phyloP scores from a whole-genome alignment of 2,329 filamentous ascomycete genomes.

The Hypoxylon sp. region DNA sequence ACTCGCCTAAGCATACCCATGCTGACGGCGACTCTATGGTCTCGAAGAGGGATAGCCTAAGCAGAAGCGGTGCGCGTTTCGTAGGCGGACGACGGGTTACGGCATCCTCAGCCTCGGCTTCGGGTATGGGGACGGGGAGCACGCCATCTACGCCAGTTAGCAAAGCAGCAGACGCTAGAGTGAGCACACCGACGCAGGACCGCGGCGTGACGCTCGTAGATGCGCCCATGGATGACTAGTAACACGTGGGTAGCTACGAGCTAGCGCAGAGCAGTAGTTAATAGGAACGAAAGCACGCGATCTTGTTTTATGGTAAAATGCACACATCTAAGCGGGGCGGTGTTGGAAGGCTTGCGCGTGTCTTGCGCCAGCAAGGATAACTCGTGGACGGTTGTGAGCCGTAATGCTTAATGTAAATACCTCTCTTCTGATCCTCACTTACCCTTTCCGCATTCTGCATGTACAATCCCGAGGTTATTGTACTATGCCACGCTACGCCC shows the following conservation, averaged over 20 bases:
- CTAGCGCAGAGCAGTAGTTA: neutral
- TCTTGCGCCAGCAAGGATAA: neutral
- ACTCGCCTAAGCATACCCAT: slow-evolving; percentile 51
- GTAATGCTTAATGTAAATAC: slow-evolving; percentile 40
- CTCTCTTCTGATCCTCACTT: neutral
- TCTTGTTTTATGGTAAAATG: neutral
- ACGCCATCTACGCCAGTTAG: slow-evolving; percentile 52
- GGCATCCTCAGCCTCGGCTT: slow-evolving; percentile 52
- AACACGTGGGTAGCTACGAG: slow-evolving; percentile 30
- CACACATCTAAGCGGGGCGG: neutral
- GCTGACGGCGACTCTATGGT: slow-evolving; percentile 51
- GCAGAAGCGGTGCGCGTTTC: slow-evolving; percentile 67
- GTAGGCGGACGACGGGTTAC: slow-evolving; percentile 67
- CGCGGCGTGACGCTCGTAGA: slow-evolving; percentile 68
- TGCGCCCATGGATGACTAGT: slow-evolving; percentile 67
- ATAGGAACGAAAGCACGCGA: neutral
- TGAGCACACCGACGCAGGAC: slow-evolving; percentile 47
- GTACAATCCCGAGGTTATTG: neutral
- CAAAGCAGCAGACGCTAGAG: slow-evolving; percentile 43
- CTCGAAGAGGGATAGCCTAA: slow-evolving; percentile 68
- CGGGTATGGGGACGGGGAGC: slow-evolving; percentile 47
- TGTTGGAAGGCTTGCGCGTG: neutral
- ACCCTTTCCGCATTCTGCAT: slow-evolving; percentile 4
- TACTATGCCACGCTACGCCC: slow-evolving; percentile 17
- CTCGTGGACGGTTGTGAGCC: neutral